Evolutionary conservation across 306 rosid genomes (phyloP).

Genomic region (Medicago truncatula): MtrunA17r5.0-ANR NC_053049.1:48785001-48785500

Average conservation of each 20-base stretch:
- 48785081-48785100: not conserved
- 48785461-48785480: not conserved
- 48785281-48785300: constrained; percentile 8
- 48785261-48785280: constrained; percentile 10
- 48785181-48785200: not conserved
- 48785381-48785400: constrained; percentile 21
- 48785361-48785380: not conserved
- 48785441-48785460: constrained; percentile 4
- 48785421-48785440: not conserved
- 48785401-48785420: constrained; percentile 26
- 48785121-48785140: not conserved
- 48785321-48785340: constrained; percentile 2
- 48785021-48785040: not conserved
- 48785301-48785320: not conserved
- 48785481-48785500: not conserved
- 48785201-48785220: not conserved
- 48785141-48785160: no score
- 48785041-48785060: not conserved
- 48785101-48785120: not conserved
- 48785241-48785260: not conserved
- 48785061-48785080: not conserved
- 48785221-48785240: constrained; percentile 5
- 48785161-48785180: no score
- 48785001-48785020: not conserved
- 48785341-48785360: not conserved